Conservation (phyloP, 331 rosid genomes). For the Quercus tomentella region DNA sequence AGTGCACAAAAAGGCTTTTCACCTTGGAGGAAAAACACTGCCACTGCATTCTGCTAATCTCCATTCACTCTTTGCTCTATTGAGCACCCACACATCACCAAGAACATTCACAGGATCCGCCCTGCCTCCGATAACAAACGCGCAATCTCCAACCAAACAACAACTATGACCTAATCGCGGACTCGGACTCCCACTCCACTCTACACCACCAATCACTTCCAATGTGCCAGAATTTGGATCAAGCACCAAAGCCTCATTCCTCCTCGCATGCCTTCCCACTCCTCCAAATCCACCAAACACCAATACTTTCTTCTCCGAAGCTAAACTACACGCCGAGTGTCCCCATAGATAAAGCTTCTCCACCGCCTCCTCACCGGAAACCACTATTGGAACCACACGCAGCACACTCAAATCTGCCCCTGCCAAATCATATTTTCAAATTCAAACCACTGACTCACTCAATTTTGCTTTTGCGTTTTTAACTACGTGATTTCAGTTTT, state of each 20-base stretch:
- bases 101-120: slow-evolving; percentile 78
- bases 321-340: slow-evolving; percentile 56
- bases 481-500: too few species aligned
- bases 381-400: slow-evolving; percentile 44
- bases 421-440: slow-evolving; percentile 95
- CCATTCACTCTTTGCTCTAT: slow-evolving; percentile 53
- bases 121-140: slow-evolving; percentile 88
- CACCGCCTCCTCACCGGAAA: slow-evolving; percentile 63
- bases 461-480: too few species aligned
- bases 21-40: slow-evolving; percentile 74
- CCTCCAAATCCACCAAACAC: slow-evolving; percentile 98
- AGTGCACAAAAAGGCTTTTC: neutral
- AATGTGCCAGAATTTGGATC: slow-evolving; percentile 51
- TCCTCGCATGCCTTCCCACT: slow-evolving; percentile 76
- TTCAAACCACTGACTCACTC: slow-evolving; percentile 15
- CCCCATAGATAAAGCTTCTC: slow-evolving; percentile 89
- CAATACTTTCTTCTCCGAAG: slow-evolving; percentile 28
- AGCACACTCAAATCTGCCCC: slow-evolving; percentile 47
- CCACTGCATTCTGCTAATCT: slow-evolving; percentile 50
- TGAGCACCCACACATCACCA: slow-evolving; percentile 66
- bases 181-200: slow-evolving; percentile 33
- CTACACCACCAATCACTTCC: slow-evolving; percentile 23
- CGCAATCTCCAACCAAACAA: slow-evolving; percentile 53
- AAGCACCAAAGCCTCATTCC: slow-evolving; percentile 57
- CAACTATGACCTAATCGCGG: slow-evolving; percentile 76